Evolutionary conservation across 2,329 filamentous ascomycete species (phyloP).

Genomic region (Xylaria sp.): DNA sequence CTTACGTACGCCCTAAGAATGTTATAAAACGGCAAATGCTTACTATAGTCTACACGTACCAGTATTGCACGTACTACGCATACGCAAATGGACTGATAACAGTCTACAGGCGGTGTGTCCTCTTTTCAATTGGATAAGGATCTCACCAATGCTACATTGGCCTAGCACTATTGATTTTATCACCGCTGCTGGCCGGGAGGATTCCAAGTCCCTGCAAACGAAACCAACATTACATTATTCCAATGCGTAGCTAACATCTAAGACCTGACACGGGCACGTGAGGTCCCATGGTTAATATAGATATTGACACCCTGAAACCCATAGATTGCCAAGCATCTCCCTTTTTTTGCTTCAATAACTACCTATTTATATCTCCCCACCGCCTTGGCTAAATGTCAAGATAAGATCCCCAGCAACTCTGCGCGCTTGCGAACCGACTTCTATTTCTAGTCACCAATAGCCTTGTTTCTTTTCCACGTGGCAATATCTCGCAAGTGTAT

Average conservation of each 20-base stretch:
- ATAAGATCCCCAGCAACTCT: neutral
- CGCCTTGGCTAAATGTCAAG: neutral
- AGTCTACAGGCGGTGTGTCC: too few species aligned
- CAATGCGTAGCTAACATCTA: neutral
- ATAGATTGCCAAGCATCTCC: neutral
- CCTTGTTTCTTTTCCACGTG: neutral
- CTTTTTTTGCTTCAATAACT: neutral
- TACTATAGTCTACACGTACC: neutral
- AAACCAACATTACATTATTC: neutral
- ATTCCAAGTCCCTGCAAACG: neutral
- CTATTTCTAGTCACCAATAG: neutral
- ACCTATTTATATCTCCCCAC: neutral
- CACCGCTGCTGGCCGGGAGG: neutral
- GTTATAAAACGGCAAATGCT: neutral
- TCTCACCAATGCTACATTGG: neutral
- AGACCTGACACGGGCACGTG: neutral
- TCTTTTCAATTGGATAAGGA: neutral
- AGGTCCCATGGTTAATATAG: neutral
- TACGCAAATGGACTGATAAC: neutral
- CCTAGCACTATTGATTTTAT: neutral
- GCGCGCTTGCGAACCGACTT: neutral
- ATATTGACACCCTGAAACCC: neutral
- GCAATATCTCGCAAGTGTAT: neutral
- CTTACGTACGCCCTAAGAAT: neutral
- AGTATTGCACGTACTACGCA: too few species aligned